phyloP scores from a whole-genome alignment of 2,329 filamentous ascomycete genomes.

The Trematosphaeria pertusa region DNA sequence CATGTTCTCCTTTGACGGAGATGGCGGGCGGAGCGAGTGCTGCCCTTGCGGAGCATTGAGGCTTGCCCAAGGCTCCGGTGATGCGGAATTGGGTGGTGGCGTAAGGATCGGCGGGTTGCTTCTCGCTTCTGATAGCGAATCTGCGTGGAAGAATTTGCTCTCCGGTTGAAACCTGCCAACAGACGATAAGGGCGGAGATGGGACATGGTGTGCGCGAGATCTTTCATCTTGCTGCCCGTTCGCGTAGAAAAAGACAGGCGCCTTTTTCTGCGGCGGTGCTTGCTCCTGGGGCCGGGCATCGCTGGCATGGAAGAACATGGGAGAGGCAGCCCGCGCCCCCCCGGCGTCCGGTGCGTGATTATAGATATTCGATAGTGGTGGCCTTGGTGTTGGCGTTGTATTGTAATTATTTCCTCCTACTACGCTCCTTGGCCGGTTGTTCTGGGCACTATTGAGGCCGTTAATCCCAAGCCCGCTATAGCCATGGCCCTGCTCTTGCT shows the following conservation, averaged over 20 bases:
- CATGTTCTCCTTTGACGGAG: conserved; percentile 56
- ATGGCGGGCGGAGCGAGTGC: conserved; percentile 46
- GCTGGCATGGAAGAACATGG: conserved; percentile 93
- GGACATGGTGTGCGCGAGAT: conserved; percentile 21
- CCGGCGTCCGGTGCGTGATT: conserved; percentile 31
- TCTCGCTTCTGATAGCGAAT: conserved; percentile 55
- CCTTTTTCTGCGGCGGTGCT: conserved; percentile 49
- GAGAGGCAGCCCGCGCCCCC: conserved; percentile 40
- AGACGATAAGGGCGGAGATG: conserved; percentile 46
- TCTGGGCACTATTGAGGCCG: conserved; percentile 26
- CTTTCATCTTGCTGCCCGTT: conserved; percentile 55
- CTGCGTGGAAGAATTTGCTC: conserved; percentile 77
- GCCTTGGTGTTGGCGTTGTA: conserved; percentile 30
- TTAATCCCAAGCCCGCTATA: conserved; percentile 30
- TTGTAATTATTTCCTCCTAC: conserved; percentile 34
- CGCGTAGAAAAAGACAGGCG: conserved; percentile 59
- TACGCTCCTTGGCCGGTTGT: conserved; percentile 48
- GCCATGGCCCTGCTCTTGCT: conserved; percentile 36
- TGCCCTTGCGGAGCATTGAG: conserved; percentile 22
- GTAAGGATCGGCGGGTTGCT: conserved; percentile 38
- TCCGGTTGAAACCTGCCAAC: conserved; percentile 33
- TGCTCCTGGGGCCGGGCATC: conserved; percentile 62
- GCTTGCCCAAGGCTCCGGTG: conserved; percentile 31
- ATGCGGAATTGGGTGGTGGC: conserved; percentile 34
- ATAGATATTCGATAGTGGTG: conserved; percentile 34